These are phyloP conservation scores for Chenopodium formosanum DNA, from an alignment of 148 eudicot species.

Conservation along the genomic window DNA sequence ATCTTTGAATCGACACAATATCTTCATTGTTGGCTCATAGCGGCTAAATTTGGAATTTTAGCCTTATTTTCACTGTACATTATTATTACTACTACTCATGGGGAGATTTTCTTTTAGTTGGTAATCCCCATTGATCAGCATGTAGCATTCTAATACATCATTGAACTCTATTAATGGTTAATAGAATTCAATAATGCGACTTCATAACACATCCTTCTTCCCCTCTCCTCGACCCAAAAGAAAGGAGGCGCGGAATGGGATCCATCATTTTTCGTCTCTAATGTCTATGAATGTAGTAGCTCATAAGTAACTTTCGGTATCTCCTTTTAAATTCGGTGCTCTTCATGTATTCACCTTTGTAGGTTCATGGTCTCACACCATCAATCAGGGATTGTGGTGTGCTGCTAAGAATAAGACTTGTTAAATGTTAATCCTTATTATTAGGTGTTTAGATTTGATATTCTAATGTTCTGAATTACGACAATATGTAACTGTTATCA, in stretches of 20 bases:
- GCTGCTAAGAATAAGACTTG: conserved; percentile 22
- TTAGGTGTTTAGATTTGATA: conserved; percentile 10
- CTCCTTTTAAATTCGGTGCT: background rate
- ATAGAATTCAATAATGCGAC: conserved; percentile 18
- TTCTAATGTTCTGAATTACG: conserved; percentile 1
- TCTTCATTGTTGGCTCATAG: conserved; percentile 16
- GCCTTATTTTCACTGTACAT: conserved; percentile 25
- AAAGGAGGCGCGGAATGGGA: conserved; percentile 9
- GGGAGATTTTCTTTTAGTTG: conserved; percentile 20
- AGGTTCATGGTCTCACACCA: background rate
- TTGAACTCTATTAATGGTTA: conserved; percentile 20
- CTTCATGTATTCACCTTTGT: conserved; percentile 12
- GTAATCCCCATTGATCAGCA: conserved; percentile 19
- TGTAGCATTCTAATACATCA: conserved; percentile 11
- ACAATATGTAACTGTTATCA: background rate
- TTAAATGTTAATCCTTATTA: background rate
- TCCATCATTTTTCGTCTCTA: conserved; percentile 9
- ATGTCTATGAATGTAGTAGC: conserved; percentile 1
- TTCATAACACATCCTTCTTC: background rate
- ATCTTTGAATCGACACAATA: conserved; percentile 5
- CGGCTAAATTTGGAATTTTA: conserved; percentile 31
- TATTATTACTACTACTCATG: conserved; percentile 10
- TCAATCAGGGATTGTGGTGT: conserved; percentile 18
- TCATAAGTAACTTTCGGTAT: background rate
- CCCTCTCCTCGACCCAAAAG: conserved; percentile 7